Conservation (phyloP, 140 eudicot species). For the Flaveria floridana region DNA sequence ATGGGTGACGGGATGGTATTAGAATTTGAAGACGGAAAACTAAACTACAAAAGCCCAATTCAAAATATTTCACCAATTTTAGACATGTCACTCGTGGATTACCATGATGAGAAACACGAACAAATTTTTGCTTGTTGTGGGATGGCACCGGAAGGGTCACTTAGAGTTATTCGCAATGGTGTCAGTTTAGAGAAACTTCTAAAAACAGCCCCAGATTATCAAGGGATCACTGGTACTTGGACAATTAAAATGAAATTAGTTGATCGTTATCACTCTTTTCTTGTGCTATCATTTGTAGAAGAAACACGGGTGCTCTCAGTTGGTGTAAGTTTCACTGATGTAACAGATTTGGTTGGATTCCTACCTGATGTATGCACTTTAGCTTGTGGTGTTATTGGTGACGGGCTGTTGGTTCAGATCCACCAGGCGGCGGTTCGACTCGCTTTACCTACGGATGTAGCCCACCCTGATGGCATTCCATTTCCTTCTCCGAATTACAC, state of each 20-base stretch:
- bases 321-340: conserved; percentile 90
- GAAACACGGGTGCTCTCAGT: conserved; percentile 96
- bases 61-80: conserved; percentile 91
- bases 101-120: conserved; percentile 81
- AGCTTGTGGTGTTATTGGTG: conserved; percentile 82
- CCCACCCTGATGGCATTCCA: conserved; percentile 66
- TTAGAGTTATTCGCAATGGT: conserved; percentile 82
- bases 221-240: conserved; percentile 92
- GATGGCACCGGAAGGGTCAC: conserved; percentile 87
- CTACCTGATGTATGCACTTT: conserved; percentile 89
- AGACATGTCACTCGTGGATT: conserved; percentile 80
- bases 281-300: conserved; percentile 93
- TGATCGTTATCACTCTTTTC: conserved; percentile 78
- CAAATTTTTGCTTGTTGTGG: conserved; percentile 99
- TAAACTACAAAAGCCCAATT: conserved; percentile 56
- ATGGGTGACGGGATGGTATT: conserved; percentile 96
- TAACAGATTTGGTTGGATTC: conserved; percentile 86
- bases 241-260: conserved; percentile 61
- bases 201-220: conserved; percentile 84
- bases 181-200: conserved; percentile 71
- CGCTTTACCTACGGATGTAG: conserved; percentile 55
- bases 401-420: conserved; percentile 72
- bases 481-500: conserved; percentile 59
- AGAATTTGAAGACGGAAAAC: conserved; percentile 67
- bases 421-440: conserved; percentile 73